phyloP scores from a whole-genome alignment of 345 rosid species.

The Luvunga scandens region DNA sequence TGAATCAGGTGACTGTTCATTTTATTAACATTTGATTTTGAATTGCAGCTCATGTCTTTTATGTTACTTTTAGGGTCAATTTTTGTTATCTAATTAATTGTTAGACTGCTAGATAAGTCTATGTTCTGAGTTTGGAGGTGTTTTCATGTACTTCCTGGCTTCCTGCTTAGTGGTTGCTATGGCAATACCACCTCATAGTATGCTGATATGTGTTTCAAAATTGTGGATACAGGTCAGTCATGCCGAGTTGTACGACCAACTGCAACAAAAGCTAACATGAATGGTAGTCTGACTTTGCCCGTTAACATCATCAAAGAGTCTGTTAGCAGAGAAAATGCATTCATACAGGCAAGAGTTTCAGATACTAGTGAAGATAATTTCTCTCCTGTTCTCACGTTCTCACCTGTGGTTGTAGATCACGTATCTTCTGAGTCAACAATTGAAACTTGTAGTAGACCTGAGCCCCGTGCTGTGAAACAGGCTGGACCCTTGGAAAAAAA shows the following conservation, averaged over 20 bases:
- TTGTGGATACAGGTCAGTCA: constrained; percentile 8
- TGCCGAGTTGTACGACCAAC: background rate
- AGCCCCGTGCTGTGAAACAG: constrained; percentile 7
- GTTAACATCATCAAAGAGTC: constrained; percentile 3
- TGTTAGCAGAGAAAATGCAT: background rate
- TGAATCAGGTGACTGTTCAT: constrained; percentile 16
- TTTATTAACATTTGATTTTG: background rate
- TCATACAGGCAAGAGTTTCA: background rate
- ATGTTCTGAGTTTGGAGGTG: background rate
- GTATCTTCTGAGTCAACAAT: background rate
- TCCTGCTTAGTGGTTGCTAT: background rate
- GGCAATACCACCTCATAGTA: background rate
- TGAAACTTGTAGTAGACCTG: constrained; percentile 3
- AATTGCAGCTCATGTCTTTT: background rate
- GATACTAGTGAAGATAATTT: constrained; percentile 7
- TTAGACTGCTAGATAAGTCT: background rate
- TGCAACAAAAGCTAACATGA: background rate
- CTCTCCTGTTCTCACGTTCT: constrained; percentile 1
- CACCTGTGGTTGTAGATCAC: constrained; percentile 8
- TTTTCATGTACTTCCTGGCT: background rate
- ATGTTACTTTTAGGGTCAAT: background rate
- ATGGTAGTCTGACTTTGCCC: background rate
- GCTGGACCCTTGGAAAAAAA: constrained; percentile 17
- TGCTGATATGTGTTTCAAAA: background rate
- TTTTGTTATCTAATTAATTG: background rate